These are phyloP conservation scores for Candida mesenterica DNA, from an alignment of 1,139 yeast species.

Conservation along the genomic window DNA sequence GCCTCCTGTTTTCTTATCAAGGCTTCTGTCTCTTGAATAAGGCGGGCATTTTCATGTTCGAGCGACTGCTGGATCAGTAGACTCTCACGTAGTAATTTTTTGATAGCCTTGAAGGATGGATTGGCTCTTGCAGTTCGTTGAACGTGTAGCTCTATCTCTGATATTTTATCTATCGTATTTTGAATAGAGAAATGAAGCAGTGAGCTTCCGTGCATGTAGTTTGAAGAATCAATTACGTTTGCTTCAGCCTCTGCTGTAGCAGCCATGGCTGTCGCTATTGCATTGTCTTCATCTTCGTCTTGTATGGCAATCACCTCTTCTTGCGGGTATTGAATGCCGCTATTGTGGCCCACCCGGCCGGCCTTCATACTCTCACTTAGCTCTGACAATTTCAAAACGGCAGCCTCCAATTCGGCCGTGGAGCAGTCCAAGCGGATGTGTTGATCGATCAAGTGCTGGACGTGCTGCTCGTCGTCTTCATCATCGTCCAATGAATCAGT, in stretches of 20 bases:
- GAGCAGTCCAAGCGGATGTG: slow-evolving; percentile 20
- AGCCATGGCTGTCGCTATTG: background rate
- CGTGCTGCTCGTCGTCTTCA: slow-evolving; percentile 6
- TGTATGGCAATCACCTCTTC: no score
- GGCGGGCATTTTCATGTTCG: slow-evolving; percentile 5
- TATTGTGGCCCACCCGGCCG: slow-evolving; percentile 22
- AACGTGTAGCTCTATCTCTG: background rate
- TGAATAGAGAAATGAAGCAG: slow-evolving; percentile 1
- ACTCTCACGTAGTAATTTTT: slow-evolving; percentile 1
- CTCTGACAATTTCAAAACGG: slow-evolving; percentile 30
- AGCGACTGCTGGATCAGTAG: slow-evolving; percentile 4
- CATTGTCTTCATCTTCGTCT: background rate
- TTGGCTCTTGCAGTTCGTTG: background rate
- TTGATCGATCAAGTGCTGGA: slow-evolving; percentile 12
- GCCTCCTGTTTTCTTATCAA: slow-evolving; percentile 11
- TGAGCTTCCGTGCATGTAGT: background rate
- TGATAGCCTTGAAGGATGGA: background rate
- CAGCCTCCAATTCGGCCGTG: slow-evolving; percentile 28
- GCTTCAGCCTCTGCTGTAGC: background rate
- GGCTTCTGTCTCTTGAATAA: slow-evolving; percentile 11
- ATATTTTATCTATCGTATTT: slow-evolving; percentile 1
- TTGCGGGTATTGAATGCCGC: background rate
- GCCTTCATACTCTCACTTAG: slow-evolving; percentile 32
- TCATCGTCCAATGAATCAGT: background rate
- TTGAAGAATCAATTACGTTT: background rate